Conservation (phyloP, 1,284 basidiomycete genomes). For the Laetiporus sulphureus region DNA sequence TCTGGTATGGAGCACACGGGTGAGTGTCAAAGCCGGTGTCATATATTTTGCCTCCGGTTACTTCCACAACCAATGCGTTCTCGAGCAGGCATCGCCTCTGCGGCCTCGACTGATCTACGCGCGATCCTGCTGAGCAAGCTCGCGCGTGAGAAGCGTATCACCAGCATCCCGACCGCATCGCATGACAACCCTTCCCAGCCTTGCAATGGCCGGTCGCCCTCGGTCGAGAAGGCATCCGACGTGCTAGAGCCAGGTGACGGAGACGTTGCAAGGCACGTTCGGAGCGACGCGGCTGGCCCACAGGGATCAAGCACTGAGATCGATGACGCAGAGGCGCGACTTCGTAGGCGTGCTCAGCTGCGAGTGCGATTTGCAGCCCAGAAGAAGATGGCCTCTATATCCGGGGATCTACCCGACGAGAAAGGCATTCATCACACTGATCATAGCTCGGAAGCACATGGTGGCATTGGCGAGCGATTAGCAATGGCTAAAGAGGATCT, state of each 20-base stretch:
- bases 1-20: too few relatives aligned
- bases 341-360: slow-evolving; percentile 44
- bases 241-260: too few relatives aligned
- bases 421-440: too few relatives aligned
- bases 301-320: too few relatives aligned
- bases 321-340: slow-evolving; percentile 31
- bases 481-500: too few relatives aligned
- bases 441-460: too few relatives aligned
- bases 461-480: too few relatives aligned
- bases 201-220: not conserved
- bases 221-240: slow-evolving; percentile 1
- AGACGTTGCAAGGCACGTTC: too few relatives aligned
- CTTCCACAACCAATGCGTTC: too few relatives aligned
- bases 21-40: too few relatives aligned
- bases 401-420: not conserved
- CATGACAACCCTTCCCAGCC: slow-evolving; percentile 1
- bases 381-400: slow-evolving; percentile 25
- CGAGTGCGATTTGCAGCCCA: slow-evolving; percentile 43
- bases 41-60: too few relatives aligned
- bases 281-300: too few relatives aligned
- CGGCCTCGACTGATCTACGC: slow-evolving; percentile 19
- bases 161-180: not conserved
- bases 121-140: slow-evolving; percentile 39
- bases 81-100: slow-evolving; percentile 1
- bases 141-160: slow-evolving; percentile 34